Base-by-base conservation (phyloP, 2,329 filamentous ascomycete species). In the Capronia americana region DNA sequence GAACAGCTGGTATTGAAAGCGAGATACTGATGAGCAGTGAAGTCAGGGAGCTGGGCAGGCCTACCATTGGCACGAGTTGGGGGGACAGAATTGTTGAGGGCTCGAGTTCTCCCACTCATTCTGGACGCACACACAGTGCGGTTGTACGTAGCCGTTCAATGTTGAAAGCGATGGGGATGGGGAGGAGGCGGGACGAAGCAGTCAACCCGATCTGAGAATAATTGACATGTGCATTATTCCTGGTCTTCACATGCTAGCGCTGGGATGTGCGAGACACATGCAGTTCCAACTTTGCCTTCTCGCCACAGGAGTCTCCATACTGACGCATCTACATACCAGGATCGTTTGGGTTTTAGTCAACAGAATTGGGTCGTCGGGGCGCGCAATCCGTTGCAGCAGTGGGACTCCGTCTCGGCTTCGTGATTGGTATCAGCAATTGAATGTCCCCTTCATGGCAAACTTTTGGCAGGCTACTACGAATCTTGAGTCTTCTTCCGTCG, bases 21-120 rank as follows among this genome's bases (percentile, higher is more conserved):
- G 38, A 20, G 38, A 17, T 44, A 20, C 38, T 5, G 17, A n/a
- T 41, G 14, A n/a, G 17, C 5, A 17, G 38, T 44, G 38, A 3
- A n/a, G 1, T 44, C 38, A n/a, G 38, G 20, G 38, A 44, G 14
- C 38, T n/a, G 17, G 38, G 11, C 17, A 8, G 8, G 6, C 38
- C 38, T 44, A 7, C 17, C 17, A 44, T 44, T 44, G 38, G 38
- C 3, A n/a, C 38, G 14, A 1, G 4, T 3, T n/a, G 14, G 12
- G 23, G 23, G 12, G 55, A 44, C 20, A 46, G 20, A 57, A 57
- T 57, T 57, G 55, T 57, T 44, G 55, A 57, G 55, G 11, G 28
- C 14, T 17, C 14, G 23, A 30, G 20, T 34, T 30, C 28, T 30
- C 14, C 5, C 11, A 20, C 11, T 30, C 23, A 8, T 56, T 55